Evolutionary conservation across 2,329 filamentous ascomycete genomes (phyloP).

Genomic region (Apiospora phragmitis): DNA sequence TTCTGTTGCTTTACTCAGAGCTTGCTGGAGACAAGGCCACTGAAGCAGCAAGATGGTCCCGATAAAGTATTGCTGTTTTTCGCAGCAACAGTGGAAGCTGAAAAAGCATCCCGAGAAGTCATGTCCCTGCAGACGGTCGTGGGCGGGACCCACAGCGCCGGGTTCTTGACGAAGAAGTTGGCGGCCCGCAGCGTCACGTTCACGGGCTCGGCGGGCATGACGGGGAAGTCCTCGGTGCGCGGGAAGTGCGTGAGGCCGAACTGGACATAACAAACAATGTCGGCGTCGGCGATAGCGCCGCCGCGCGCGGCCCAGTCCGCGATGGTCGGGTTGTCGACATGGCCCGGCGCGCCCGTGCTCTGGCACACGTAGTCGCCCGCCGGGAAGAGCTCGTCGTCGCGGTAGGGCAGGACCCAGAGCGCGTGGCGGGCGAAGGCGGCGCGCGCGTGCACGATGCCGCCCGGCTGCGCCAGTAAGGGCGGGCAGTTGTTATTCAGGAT

Average conservation of each 20-base stretch:
- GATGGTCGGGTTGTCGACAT: slow-evolving; percentile 43
- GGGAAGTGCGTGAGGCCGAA: slow-evolving; percentile 9
- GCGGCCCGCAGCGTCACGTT: slow-evolving; percentile 16
- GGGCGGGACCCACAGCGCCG: slow-evolving; percentile 16
- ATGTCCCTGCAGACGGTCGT: slow-evolving; percentile 10
- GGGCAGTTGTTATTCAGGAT: slow-evolving; percentile 32
- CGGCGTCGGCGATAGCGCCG: slow-evolving; percentile 54
- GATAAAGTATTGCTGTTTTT: background rate
- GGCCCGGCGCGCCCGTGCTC: slow-evolving; percentile 42
- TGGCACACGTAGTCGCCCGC: slow-evolving; percentile 63
- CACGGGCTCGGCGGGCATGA: slow-evolving; percentile 19
- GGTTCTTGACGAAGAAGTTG: slow-evolving; percentile 18
- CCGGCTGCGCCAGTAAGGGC: slow-evolving; percentile 53
- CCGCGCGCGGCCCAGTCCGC: slow-evolving; percentile 47
- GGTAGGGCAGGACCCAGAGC: slow-evolving; percentile 58
- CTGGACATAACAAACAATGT: slow-evolving; percentile 54
- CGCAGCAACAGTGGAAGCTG: background rate
- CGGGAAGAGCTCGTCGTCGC: slow-evolving; percentile 59
- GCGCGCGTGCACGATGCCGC: slow-evolving; percentile 55
- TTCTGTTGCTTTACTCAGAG: background rate
- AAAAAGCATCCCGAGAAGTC: slow-evolving; percentile 11
- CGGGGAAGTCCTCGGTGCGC: slow-evolving; percentile 11
- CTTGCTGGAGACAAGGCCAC: background rate
- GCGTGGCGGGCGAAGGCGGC: slow-evolving; percentile 38
- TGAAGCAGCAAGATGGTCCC: background rate